phyloP scores from a whole-genome alignment of 2,329 filamentous ascomycete species.

The Hysterium pulicare region DNA sequence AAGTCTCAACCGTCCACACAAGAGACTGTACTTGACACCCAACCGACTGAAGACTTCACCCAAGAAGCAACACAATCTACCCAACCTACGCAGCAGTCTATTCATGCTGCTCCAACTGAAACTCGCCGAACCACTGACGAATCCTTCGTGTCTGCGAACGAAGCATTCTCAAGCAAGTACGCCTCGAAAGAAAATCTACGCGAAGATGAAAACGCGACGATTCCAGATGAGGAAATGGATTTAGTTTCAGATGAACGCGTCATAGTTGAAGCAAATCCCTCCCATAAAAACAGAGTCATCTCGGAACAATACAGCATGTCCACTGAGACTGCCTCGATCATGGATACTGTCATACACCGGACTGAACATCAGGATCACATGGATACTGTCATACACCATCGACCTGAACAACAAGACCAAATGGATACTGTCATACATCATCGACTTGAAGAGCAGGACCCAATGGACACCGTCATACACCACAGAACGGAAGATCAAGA shows the following conservation, averaged over 20 bases:
- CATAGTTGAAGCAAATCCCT: conserved; percentile 16
- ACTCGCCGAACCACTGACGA: conserved; percentile 37
- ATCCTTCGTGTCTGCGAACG: conserved; percentile 49
- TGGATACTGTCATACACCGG: conserved; percentile 22
- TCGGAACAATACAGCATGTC: conserved; percentile 32
- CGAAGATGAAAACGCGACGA: conserved; percentile 12
- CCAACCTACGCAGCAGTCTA: conserved; percentile 20
- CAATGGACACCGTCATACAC: conserved; percentile 17
- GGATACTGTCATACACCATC: conserved; percentile 34
- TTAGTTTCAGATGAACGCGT: conserved; percentile 21
- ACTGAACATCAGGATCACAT: conserved; percentile 35
- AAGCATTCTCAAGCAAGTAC: conserved; percentile 36
- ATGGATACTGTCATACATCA: conserved; percentile 38
- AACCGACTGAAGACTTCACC: conserved; percentile 29
- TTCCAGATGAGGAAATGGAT: conserved; percentile 24
- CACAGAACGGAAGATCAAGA: conserved; percentile 33
- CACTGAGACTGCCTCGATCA: conserved; percentile 29
- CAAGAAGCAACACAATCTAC: conserved; percentile 30
- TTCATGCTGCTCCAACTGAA: conserved; percentile 20
- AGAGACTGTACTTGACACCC: conserved; percentile 24
- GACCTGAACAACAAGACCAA: conserved; percentile 26
- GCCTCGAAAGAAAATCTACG: conserved; percentile 24
- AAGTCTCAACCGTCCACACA: conserved; percentile 22
- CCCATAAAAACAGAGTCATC: conserved; percentile 17
- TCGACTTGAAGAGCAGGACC: conserved; percentile 11